These are phyloP conservation scores for Alternaria conjuncta DNA, from an alignment of 2,329 filamentous ascomycete species.

Conservation along the genomic window DNA sequence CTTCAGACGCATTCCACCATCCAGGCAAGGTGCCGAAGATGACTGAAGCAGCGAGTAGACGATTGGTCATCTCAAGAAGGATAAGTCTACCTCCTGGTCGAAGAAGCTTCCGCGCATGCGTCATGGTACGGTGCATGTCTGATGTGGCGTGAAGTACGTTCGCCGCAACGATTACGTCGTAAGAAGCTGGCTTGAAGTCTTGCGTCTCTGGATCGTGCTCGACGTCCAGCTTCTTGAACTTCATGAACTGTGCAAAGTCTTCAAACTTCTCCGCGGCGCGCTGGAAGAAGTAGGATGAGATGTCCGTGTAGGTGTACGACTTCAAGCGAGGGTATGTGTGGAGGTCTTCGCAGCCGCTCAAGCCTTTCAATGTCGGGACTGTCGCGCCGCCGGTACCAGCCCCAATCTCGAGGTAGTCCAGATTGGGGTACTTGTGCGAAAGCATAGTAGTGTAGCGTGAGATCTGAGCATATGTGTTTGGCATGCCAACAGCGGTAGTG, in stretches of 20 bases:
- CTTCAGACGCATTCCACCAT: constrained; percentile 33
- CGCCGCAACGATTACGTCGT: constrained; percentile 42
- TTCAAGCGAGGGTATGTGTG: constrained; percentile 12
- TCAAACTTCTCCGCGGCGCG: constrained; percentile 19
- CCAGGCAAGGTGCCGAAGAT: constrained; percentile 33
- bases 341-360: constrained; percentile 4
- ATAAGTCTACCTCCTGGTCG: constrained; percentile 56
- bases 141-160: constrained; percentile 38
- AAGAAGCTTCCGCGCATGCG: constrained; percentile 31
- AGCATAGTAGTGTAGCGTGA: constrained; percentile 14
- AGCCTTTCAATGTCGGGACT: constrained; percentile 14
- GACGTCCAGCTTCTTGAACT: constrained; percentile 28
- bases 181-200: constrained; percentile 23
- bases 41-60: constrained; percentile 17
- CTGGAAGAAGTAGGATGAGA: constrained; percentile 26
- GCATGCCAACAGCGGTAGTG: constrained; percentile 20
- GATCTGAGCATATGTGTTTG: constrained; percentile 23
- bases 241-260: constrained; percentile 15
- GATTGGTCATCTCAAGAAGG: constrained; percentile 47
- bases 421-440: constrained; percentile 21
- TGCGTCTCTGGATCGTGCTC: constrained; percentile 25
- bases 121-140: constrained; percentile 26
- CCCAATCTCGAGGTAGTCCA: constrained; percentile 24
- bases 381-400: constrained; percentile 25
- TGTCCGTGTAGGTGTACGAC: constrained; percentile 28